phyloP scores from a whole-genome alignment of 768 basidiomycete species.

The Suillus clintonianus region DNA sequence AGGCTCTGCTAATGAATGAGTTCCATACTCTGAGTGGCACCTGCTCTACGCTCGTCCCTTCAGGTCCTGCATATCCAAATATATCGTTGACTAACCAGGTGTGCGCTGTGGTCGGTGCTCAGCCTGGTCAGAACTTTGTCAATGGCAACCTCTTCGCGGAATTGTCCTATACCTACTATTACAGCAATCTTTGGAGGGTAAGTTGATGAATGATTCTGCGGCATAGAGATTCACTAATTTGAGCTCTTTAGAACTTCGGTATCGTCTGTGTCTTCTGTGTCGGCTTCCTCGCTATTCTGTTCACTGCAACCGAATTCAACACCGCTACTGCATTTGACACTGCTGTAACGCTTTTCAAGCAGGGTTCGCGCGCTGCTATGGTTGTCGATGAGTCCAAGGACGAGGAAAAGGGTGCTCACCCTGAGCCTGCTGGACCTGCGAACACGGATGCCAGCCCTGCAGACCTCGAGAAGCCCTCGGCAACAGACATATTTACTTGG shows the following conservation, averaged over 20 bases:
- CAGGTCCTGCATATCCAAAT: conserved; percentile 61
- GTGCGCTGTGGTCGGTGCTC: conserved; percentile 70
- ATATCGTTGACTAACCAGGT: conserved; percentile 68
- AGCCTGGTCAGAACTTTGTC: conserved; percentile 59
- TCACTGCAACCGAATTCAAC: conserved; percentile 61
- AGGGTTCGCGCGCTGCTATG: conserved; percentile 39
- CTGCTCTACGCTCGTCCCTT: conserved; percentile 61
- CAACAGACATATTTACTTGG: conserved; percentile 77
- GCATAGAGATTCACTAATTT: background rate
- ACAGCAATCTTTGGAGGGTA: conserved; percentile 51
- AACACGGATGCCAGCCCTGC: background rate
- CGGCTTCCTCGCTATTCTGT: conserved; percentile 55
- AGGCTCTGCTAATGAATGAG: conserved; percentile 79
- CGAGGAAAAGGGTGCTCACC: conserved; percentile 11
- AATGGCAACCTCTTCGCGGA: conserved; percentile 58
- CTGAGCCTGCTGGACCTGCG: background rate
- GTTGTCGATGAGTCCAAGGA: conserved; percentile 21
- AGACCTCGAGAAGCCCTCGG: conserved; percentile 7
- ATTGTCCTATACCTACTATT: conserved; percentile 43
- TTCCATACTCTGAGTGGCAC: conserved; percentile 70
- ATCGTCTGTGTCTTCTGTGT: conserved; percentile 66
- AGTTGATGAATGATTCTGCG: conserved; percentile 3
- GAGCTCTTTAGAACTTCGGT: conserved; percentile 54
- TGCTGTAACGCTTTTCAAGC: conserved; percentile 66
- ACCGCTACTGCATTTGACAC: conserved; percentile 36